Percentiles rank a stretch among this genome's conserved stretches.
Evolutionary conservation across 1,139 yeast species (phyloP).

Genomic region (Magnusiomyces magnusii): DNA sequence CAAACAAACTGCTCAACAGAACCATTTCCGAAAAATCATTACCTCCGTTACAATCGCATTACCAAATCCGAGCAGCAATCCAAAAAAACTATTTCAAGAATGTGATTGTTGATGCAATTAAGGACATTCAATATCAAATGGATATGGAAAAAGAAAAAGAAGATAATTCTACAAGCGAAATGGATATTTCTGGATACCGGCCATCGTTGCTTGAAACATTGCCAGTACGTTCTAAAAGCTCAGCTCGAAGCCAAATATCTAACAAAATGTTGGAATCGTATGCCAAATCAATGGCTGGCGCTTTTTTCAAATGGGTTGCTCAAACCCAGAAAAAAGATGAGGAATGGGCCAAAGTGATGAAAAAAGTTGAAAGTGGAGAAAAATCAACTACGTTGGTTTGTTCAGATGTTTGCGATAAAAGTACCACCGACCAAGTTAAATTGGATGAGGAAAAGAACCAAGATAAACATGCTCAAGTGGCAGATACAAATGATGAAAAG

Average conservation of each 20-base stretch:
- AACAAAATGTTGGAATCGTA: not conserved
- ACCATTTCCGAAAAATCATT: not conserved
- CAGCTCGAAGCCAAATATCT: not conserved
- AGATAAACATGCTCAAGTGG: too few species aligned
- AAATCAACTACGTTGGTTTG: too few species aligned
- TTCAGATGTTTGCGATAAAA: too few species aligned
- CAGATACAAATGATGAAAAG: not conserved
- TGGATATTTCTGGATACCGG: not conserved
- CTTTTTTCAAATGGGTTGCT: constrained; percentile 1
- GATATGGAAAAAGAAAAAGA: not conserved
- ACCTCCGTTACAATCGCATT: not conserved
- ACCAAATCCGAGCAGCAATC: not conserved
- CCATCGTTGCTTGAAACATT: not conserved
- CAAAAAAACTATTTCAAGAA: not conserved
- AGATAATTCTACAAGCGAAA: not conserved
- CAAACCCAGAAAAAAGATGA: not conserved
- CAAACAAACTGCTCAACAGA: not conserved
- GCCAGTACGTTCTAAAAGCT: not conserved
- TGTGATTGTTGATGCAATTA: not conserved
- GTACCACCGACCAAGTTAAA: not conserved
- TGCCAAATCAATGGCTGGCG: not conserved
- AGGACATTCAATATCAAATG: not conserved
- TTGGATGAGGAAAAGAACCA: not conserved
- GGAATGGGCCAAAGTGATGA: not conserved
- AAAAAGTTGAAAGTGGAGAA: too few species aligned